phyloP scores from a whole-genome alignment of 2,329 filamentous ascomycete species.

The Xylariales sp. region DNA sequence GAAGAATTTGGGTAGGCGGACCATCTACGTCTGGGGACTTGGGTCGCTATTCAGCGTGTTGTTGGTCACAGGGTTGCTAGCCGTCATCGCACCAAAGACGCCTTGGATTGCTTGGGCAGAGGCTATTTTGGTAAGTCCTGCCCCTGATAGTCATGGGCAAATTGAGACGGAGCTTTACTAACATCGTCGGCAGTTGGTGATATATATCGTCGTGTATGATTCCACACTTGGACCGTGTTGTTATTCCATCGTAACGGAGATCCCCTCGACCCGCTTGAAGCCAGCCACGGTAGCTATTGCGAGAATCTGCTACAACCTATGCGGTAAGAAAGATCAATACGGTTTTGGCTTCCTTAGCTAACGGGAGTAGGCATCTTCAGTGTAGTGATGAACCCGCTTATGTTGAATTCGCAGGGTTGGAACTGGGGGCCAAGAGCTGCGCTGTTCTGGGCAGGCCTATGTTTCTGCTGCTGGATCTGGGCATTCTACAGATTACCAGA shows the following conservation, averaged over 20 bases:
- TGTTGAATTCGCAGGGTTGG: conserved; percentile 10
- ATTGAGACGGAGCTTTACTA: no score
- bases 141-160: no score
- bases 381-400: conserved; percentile 11
- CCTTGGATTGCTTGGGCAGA: conserved; percentile 2
- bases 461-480: conserved; percentile 11
- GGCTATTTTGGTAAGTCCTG: conserved; percentile 10
- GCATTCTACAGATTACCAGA: conserved; percentile 12
- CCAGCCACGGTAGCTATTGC: conserved; percentile 10
- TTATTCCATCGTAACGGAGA: conserved; percentile 11
- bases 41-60: conserved; percentile 5
- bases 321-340: conserved; percentile 4
- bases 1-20: conserved; percentile 10
- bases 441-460: conserved; percentile 11
- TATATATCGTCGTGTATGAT: conserved; percentile 12
- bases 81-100: background rate
- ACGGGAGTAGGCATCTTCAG: conserved; percentile 10
- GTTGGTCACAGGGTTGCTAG: conserved; percentile 7
- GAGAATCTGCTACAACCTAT: conserved; percentile 12
- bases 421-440: conserved; percentile 9
- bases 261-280: conserved; percentile 9
- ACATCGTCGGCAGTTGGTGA: conserved; percentile 9
- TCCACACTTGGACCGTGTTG: conserved; percentile 11
- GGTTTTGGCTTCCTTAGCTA: background rate
- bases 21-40: conserved; percentile 9